These are phyloP conservation scores for Rubroboletus pulcherrimus DNA, from an alignment of 768 basidiomycete species.

Conservation along the genomic window DNA sequence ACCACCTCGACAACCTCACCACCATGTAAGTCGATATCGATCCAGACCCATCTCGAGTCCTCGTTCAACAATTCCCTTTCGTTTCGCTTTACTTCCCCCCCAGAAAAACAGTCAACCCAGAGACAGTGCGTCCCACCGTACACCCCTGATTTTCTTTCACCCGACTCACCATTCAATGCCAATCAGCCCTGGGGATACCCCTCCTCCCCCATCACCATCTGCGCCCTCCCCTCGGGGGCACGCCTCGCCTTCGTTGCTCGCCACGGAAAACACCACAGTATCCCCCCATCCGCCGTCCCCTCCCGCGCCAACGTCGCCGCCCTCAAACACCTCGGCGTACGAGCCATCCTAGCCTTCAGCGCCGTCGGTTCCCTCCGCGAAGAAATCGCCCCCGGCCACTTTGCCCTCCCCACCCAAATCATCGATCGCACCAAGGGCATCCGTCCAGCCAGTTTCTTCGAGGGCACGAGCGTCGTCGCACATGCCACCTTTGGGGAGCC, in stretches of 20 bases:
- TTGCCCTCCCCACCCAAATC: conserved; percentile 85
- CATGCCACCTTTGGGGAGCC: conserved; percentile 95
- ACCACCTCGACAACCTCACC: conserved; percentile 88
- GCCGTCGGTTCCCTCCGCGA: conserved; percentile 95
- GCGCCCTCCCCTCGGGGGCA: conserved; percentile 75
- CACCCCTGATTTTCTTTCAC: neutral
- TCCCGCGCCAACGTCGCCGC: conserved; percentile 92
- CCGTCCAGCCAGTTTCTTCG: conserved; percentile 85
- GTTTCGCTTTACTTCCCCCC: neutral
- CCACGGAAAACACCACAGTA: conserved; percentile 78
- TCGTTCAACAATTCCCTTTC: neutral
- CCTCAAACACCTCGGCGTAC: conserved; percentile 86
- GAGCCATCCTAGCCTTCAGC: conserved; percentile 88
- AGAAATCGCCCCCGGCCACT: conserved; percentile 87
- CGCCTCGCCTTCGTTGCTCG: conserved; percentile 88
- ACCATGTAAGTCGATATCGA: conserved; percentile 59
- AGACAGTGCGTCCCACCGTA: conserved; percentile 57
- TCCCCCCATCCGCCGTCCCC: conserved; percentile 79
- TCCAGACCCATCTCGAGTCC: neutral
- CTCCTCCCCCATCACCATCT: conserved; percentile 89
- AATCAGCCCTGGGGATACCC: conserved; percentile 89
- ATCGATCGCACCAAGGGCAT: conserved; percentile 96
- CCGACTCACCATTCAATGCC: neutral
- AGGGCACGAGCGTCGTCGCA: conserved; percentile 76
- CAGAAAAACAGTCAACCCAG: conserved; percentile 73